These are phyloP conservation scores for Calonectria pseudoreteaudii DNA, from an alignment of 2,329 filamentous ascomycete species.

Conservation along the genomic window DNA sequence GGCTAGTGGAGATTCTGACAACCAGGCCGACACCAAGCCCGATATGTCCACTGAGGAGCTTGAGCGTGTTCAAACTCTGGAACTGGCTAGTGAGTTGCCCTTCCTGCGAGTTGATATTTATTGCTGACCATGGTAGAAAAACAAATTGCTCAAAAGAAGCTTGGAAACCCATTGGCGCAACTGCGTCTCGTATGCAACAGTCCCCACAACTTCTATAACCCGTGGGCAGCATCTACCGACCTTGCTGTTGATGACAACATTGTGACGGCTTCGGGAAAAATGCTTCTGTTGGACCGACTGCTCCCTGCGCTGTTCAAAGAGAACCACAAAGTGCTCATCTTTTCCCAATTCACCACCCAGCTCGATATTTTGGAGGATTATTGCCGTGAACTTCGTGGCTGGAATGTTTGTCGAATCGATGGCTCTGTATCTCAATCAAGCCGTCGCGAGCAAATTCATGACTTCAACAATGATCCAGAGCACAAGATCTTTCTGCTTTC, in stretches of 20 bases:
- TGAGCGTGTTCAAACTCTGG: conserved; percentile 74
- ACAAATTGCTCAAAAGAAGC: conserved; percentile 89
- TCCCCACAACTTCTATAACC: conserved; percentile 97
- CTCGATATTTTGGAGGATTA: conserved; percentile 93
- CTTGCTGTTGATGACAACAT: conserved; percentile 80
- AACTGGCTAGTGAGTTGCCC: conserved; percentile 75
- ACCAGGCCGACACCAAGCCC: conserved; percentile 39
- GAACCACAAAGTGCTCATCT: conserved; percentile 92
- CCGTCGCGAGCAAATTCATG: conserved; percentile 76
- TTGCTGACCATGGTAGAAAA: conserved; percentile 66
- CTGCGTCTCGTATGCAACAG: conserved; percentile 92
- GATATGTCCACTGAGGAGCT: conserved; percentile 67
- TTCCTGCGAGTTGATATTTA: too few species aligned
- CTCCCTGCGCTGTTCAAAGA: conserved; percentile 79
- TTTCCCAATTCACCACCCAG: conserved; percentile 96
- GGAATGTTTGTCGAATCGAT: conserved; percentile 91
- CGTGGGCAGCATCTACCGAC: conserved; percentile 75
- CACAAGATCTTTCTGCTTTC: conserved; percentile 87
- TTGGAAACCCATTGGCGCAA: conserved; percentile 94
- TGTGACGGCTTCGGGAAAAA: conserved; percentile 91
- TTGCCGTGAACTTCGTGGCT: conserved; percentile 78
- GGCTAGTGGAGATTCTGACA: conserved; percentile 53
- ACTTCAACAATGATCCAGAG: conserved; percentile 75
- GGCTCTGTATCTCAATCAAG: conserved; percentile 83
- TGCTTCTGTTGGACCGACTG: conserved; percentile 91